These are phyloP conservation scores for Entoloma clypeatum DNA, from an alignment of 1,284 basidiomycete species.

Conservation along the genomic window DNA sequence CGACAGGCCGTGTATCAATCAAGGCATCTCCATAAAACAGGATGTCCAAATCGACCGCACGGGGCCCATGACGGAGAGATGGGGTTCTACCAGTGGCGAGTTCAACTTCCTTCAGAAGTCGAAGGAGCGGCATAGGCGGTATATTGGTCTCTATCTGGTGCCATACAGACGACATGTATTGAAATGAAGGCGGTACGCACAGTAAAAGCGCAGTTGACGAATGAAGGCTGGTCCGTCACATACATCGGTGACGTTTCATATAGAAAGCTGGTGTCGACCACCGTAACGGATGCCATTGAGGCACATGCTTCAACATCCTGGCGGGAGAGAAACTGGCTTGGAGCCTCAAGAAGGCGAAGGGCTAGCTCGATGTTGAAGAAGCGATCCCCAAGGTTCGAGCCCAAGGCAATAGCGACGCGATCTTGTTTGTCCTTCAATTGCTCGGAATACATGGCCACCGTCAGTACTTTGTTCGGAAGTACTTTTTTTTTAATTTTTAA, in stretches of 20 bases:
- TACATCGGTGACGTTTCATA: slow-evolving; percentile 98
- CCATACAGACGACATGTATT: not conserved
- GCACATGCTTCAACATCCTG: slow-evolving; percentile 15
- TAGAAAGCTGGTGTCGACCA: slow-evolving; percentile 85
- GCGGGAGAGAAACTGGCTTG: slow-evolving; percentile 28
- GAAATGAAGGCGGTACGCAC: too few relatives aligned
- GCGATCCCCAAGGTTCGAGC: slow-evolving; percentile 89
- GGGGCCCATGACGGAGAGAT: slow-evolving; percentile 82
- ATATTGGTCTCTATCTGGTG: slow-evolving; percentile 75
- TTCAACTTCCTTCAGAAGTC: slow-evolving; percentile 76
- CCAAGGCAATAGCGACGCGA: slow-evolving; percentile 67
- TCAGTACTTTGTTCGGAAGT: too few relatives aligned
- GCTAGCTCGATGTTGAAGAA: slow-evolving; percentile 83
- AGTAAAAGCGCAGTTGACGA: slow-evolving; percentile 89
- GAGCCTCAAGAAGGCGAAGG: slow-evolving; percentile 54
- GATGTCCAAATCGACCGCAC: slow-evolving; percentile 91
- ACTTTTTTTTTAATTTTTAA: too few relatives aligned
- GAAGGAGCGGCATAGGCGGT: slow-evolving; percentile 58
- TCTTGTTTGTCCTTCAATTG: too few relatives aligned
- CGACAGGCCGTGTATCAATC: slow-evolving; percentile 54
- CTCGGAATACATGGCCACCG: too few relatives aligned
- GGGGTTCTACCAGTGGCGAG: slow-evolving; percentile 75
- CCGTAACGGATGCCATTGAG: slow-evolving; percentile 27
- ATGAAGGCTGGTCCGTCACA: slow-evolving; percentile 83
- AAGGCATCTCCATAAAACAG: slow-evolving; percentile 70